Evolutionary conservation across 2,329 filamentous ascomycete genomes (phyloP), one percentile per base, ranked within the genome.

Genomic region (Xylaria digitata): DNA sequence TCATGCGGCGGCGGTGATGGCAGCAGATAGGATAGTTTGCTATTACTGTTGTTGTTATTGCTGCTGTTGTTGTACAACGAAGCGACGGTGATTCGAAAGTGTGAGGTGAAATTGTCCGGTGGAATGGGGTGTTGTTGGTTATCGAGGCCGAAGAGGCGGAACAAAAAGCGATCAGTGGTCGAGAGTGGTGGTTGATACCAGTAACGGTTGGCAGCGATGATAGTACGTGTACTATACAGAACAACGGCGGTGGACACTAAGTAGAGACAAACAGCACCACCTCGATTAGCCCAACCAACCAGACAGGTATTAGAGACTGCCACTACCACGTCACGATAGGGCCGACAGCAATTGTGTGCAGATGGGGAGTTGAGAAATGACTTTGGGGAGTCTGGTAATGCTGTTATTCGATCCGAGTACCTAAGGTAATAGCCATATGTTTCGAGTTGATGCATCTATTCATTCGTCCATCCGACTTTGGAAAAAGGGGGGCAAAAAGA

Each of bases 91-190:
- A 43, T 43, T 55, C 37, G 37, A 43, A 32, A 45, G 37, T n/a
- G 21, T 30, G 37, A 21, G 53, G 53, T 42, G 53, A 13, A 26
- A 55, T 55, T 55, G 53, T 55, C 21, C 13, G 37, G 23, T 34
- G 42, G 34, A 59, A 50, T 42, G 32, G 42, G 43, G 45, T 40
- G 23, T 9, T 11, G 49, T n/a, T 50, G 42, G 49, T 23, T 52
- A 23, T 50, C 43, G 63, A 56, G 34, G 50, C 54, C 65, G 61
- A 56, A 23, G 45, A 30, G 26, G 56, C 55, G 56, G 61, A 65
- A 61, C 61, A 57, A 53, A 45, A 65, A 60, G 61, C 53, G 40
- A 63, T 56, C 49, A 63, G 54, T 49, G 32, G 63, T 46, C 45
- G 26, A 71, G 56, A 42, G 57, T 42, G 23, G 63, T 45, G 54